A percentile compares a stretch with the other conserved stretches of the same genome.
These are phyloP conservation scores for Hordeum marinum DNA, from an alignment of 176 grass and related monocot species.

Conservation along the genomic window DNA sequence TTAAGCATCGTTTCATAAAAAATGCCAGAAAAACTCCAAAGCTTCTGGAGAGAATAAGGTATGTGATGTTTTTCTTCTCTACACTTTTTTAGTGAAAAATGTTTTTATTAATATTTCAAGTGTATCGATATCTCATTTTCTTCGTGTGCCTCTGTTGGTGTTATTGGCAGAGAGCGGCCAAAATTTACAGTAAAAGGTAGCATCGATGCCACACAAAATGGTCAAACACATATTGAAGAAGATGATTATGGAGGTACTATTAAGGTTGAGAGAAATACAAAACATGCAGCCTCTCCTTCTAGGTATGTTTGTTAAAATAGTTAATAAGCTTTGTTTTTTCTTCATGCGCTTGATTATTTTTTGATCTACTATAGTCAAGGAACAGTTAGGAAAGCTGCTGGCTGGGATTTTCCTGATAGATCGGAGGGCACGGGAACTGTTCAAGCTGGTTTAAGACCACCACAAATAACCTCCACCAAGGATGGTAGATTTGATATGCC, in stretches of 20 bases:
- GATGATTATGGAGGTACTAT: constrained; percentile 60
- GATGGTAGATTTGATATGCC: constrained; percentile 55
- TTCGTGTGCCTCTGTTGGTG: constrained; percentile 20
- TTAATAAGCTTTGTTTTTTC: constrained; percentile 9
- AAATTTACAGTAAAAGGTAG: constrained; percentile 61
- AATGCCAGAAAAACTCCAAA: constrained; percentile 88
- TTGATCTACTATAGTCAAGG: constrained; percentile 41
- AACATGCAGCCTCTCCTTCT: constrained; percentile 32
- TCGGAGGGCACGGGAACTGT: constrained; percentile 75
- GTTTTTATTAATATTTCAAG: constrained; percentile 12
- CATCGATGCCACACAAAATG: constrained; percentile 45
- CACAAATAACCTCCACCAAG: constrained; percentile 41
- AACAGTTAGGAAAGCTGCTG: constrained; percentile 49
- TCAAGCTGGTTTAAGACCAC: constrained; percentile 43
- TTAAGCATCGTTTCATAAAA: constrained; percentile 95
- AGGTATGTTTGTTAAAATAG: constrained; percentile 41
- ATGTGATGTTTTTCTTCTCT: neutral
- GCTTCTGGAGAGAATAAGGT: constrained; percentile 99
- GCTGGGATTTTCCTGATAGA: constrained; percentile 46
- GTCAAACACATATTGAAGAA: constrained; percentile 37
- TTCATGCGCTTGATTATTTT: constrained; percentile 22
- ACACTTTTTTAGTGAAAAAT: neutral
- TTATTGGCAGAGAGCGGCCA: constrained; percentile 69
- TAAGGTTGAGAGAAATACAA: constrained; percentile 57
- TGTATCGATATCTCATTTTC: constrained; percentile 10